Percentiles rank a stretch among this genome's conserved stretches.
Evolutionary conservation across 805 yeast genomes (phyloP).

Genomic region (Debaryomyces maramus): DNA sequence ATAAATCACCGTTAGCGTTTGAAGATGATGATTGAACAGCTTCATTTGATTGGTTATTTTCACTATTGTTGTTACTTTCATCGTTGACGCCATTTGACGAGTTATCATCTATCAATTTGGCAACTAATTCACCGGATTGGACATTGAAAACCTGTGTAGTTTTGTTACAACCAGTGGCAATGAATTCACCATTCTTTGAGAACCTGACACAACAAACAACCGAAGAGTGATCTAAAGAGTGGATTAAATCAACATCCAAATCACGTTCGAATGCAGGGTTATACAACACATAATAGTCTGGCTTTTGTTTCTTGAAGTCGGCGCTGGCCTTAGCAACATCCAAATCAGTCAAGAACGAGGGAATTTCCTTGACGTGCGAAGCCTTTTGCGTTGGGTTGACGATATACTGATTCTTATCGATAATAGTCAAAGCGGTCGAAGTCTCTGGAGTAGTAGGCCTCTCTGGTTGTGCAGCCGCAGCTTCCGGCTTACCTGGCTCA

Average conservation of each 20-base stretch:
- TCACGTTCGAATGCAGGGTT: constrained; percentile 72
- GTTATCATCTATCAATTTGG: constrained; percentile 79
- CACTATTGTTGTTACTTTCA: constrained; percentile 45
- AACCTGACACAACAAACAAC: constrained; percentile 97
- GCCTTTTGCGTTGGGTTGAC: constrained; percentile 47
- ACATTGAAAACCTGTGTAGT: constrained; percentile 93
- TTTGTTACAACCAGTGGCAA: constrained; percentile 97
- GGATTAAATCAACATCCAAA: constrained; percentile 85
- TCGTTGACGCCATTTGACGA: constrained; percentile 41
- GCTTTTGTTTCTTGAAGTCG: constrained; percentile 75
- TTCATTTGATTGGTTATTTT: constrained; percentile 31
- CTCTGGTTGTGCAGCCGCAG: constrained; percentile 19
- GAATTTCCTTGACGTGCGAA: constrained; percentile 69
- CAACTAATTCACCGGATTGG: constrained; percentile 84
- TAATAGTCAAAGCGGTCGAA: constrained; percentile 33
- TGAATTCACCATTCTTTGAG: constrained; percentile 83
- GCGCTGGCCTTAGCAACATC: constrained; percentile 77
- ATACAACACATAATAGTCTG: constrained; percentile 84
- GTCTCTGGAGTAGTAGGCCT: constrained; percentile 22
- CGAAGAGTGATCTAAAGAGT: constrained; percentile 86
- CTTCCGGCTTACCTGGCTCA: constrained; percentile 12
- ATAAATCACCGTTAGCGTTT: constrained; percentile 68
- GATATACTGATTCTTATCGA: constrained; percentile 42
- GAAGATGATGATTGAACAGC: constrained; percentile 45
- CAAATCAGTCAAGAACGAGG: constrained; percentile 76